Conservation (phyloP, 2,329 filamentous ascomycete genomes). For the Paecilomyces fulvus region DNA sequence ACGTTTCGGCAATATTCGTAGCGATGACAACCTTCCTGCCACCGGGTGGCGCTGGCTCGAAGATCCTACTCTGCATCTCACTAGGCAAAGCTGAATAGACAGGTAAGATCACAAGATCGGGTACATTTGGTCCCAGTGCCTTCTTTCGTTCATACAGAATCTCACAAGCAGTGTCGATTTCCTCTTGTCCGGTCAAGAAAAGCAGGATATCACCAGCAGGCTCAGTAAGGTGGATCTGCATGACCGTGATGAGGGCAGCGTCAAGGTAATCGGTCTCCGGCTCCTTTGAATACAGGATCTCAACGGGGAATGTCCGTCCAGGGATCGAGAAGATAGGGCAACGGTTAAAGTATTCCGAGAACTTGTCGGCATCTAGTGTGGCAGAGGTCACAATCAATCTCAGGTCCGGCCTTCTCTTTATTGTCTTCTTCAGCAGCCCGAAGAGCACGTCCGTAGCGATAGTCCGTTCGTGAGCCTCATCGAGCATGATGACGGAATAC, state of each 20-base stretch:
- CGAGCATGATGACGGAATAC: conserved; percentile 96
- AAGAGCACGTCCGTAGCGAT: conserved; percentile 95
- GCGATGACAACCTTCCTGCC: conserved; percentile 92
- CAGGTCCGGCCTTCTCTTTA: conserved; percentile 76
- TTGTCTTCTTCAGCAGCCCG: conserved; percentile 83
- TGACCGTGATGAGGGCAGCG: conserved; percentile 86
- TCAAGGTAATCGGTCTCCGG: conserved; percentile 95
- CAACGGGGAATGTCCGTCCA: conserved; percentile 88
- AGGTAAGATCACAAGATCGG: conserved; percentile 83
- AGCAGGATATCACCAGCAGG: conserved; percentile 89
- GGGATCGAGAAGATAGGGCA: conserved; percentile 97
- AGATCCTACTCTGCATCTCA: conserved; percentile 90
- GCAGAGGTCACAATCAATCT: conserved; percentile 96
- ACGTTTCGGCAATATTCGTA: conserved; percentile 97
- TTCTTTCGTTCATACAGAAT: conserved; percentile 95
- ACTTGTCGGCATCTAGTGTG: conserved; percentile 94
- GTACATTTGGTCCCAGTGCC: conserved; percentile 78
- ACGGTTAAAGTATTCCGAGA: conserved; percentile 90
- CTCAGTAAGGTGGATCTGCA: conserved; percentile 95
- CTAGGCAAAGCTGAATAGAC: conserved; percentile 93
- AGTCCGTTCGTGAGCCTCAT: conserved; percentile 95
- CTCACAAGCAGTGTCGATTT: conserved; percentile 92
- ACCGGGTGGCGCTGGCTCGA: conserved; percentile 82
- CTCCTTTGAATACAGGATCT: conserved; percentile 89
- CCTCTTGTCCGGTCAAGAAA: conserved; percentile 94